phyloP scores from a whole-genome alignment of 306 rosid genomes.

The Citrullus colocynthis region DNA sequence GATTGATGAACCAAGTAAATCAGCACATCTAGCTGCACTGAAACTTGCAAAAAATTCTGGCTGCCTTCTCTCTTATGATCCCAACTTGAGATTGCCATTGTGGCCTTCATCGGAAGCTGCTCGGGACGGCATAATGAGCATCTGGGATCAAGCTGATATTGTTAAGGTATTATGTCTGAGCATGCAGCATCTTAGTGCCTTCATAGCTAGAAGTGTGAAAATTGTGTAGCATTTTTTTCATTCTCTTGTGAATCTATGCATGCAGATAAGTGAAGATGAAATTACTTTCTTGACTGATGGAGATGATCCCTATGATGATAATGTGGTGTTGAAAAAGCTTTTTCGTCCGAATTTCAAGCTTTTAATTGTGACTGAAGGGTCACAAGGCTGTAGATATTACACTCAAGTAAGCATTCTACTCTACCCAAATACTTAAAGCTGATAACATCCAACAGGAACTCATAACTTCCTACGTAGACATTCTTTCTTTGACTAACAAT shows the following conservation, averaged over 20 bases:
- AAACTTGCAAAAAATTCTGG: constrained; percentile 57
- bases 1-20: constrained; percentile 73
- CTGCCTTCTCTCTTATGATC: constrained; percentile 80
- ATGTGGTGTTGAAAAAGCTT: constrained; percentile 40
- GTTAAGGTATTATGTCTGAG: constrained; percentile 42
- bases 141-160: constrained; percentile 79
- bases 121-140: constrained; percentile 55
- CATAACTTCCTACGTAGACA: background rate
- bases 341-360: constrained; percentile 43
- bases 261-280: constrained; percentile 46
- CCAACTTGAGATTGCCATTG: constrained; percentile 72
- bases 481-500: background rate
- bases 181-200: background rate
- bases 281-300: constrained; percentile 36
- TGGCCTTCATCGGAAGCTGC: constrained; percentile 85
- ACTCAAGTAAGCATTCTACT: constrained; percentile 29
- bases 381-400: constrained; percentile 53
- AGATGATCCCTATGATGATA: constrained; percentile 44
- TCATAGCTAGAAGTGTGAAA: background rate
- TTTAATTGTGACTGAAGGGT: constrained; percentile 48
- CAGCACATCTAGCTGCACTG: constrained; percentile 85
- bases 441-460: background rate
- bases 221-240: background rate
- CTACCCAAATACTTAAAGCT: background rate
- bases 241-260: background rate